Evolutionary conservation across 306 rosid genomes (phyloP), one percentile per base, ranked within the genome.

Genomic region (Corylus americana): DNA sequence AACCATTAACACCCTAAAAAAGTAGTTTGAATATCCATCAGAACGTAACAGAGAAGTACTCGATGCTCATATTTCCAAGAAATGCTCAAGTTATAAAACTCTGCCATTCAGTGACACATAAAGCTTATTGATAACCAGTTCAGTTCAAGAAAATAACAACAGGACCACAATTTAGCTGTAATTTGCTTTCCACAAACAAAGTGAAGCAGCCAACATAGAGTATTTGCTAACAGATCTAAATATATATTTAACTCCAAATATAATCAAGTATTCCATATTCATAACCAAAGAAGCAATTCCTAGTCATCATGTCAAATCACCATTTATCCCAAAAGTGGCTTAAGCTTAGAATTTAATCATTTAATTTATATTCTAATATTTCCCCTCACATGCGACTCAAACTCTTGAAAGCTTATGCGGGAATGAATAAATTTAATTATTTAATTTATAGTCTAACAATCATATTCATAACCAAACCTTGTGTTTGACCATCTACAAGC

Each of bases 1-100:
- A 66, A 93, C 74, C 81, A 95, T 64, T 11, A 95, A 76, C 62
- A 90, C 85, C 93, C 99, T 95, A 70, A 35, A 87, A 78, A 69
- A 69, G 59, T 27, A 80, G n/a, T 45, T 66, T 27, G 37, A 81
- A 67, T 4, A 78, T 57, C 70, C 77, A 75, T 87, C 76, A 80
- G 82, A 74, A n/a, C 39, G 59, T 55, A 25, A 71, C n/a, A 54
- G 37, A 55, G 31, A 25, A 49, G 25, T 17, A 70, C 16, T 4
- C 49, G n/a, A 49, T 31, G 42, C 37, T 58, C 72, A 74, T 73
- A 61, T 59, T 68, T 64, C 63, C 64, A 7, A 18, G 25, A 68
- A 18, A 68, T 68, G 72, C 72, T 42, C 50, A 37, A 59, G 20
- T 4, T 7, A 37, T 18, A 35, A 66, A 66, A 66, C 49, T 66